Evolutionary conservation across 768 basidiomycete species (phyloP).

Genomic region (Harrya chromipes): DNA sequence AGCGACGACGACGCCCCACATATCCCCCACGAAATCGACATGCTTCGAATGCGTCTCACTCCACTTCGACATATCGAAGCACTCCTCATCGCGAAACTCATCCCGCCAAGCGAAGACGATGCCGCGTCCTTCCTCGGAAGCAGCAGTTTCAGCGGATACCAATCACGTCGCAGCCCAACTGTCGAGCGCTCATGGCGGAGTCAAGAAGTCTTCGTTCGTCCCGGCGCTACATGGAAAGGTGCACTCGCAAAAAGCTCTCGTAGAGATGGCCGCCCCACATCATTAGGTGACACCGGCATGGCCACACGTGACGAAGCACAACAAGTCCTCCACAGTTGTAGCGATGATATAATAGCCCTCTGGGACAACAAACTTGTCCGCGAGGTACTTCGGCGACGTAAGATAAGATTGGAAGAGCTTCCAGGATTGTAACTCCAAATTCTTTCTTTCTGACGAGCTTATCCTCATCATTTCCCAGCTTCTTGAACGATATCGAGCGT

Average conservation of each 20-base stretch:
- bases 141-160: conserved; percentile 21
- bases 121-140: conserved; percentile 19
- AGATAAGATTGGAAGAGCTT: conserved; percentile 48
- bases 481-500: conserved; percentile 49
- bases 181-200: conserved; percentile 27
- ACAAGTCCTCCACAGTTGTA: conserved; percentile 38
- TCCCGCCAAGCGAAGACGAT: conserved; percentile 63
- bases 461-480: conserved; percentile 28
- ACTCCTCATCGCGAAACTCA: conserved; percentile 69
- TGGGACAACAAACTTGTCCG: conserved; percentile 45
- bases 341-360: conserved; percentile 42
- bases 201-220: conserved; percentile 51
- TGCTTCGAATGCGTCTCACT: conserved; percentile 57
- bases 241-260: conserved; percentile 40
- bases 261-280: conserved; percentile 24
- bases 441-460: neutral
- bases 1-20: conserved; percentile 29
- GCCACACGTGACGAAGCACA: conserved; percentile 36
- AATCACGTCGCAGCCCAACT: conserved; percentile 15
- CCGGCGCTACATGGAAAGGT: conserved; percentile 66
- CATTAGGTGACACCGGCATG: conserved; percentile 28
- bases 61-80: conserved; percentile 72
- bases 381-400: conserved; percentile 41
- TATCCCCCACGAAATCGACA: conserved; percentile 46
- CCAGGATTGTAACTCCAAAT: conserved; percentile 42